Conservation (phyloP, 352 stramenopile species). For the Ochromonadaceae sp. region DNA sequence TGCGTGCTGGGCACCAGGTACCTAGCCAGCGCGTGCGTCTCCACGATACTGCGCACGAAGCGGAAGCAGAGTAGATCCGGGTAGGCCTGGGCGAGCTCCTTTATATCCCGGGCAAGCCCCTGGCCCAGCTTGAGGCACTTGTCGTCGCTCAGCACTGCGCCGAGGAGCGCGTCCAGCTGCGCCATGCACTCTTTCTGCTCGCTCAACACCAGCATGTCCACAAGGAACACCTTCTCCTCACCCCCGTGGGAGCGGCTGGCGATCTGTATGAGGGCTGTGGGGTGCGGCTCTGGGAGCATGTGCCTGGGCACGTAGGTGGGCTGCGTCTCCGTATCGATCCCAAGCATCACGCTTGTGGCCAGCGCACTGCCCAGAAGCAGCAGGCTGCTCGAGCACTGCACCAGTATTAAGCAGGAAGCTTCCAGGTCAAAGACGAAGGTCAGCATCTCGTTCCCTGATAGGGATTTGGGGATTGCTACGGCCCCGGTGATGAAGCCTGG, state of each 20-base stretch:
- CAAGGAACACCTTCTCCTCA: slow-evolving; percentile 7
- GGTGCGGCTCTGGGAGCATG: not conserved
- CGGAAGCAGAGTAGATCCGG: not conserved
- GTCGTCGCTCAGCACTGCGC: not conserved
- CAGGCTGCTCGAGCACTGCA: not conserved
- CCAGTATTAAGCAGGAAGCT: not conserved
- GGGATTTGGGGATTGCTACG: too few species aligned
- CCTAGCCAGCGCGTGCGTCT: not conserved
- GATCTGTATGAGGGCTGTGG: not conserved
- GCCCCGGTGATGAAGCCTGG: too few species aligned
- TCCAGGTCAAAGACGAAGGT: not conserved
- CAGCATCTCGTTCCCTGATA: not conserved
- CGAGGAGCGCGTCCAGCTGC: not conserved
- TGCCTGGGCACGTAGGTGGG: not conserved
- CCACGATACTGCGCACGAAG: not conserved
- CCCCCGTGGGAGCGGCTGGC: not conserved
- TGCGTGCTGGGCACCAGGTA: not conserved
- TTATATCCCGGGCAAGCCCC: not conserved
- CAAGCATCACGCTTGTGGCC: not conserved
- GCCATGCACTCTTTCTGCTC: not conserved
- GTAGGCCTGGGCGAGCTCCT: not conserved
- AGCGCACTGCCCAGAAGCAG: not conserved
- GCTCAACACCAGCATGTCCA: not conserved
- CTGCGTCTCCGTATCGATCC: not conserved
- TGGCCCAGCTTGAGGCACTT: slow-evolving; percentile 13